Conservation (phyloP, 2,329 filamentous ascomycete species). For the Pyrenochaeta sp. region DNA sequence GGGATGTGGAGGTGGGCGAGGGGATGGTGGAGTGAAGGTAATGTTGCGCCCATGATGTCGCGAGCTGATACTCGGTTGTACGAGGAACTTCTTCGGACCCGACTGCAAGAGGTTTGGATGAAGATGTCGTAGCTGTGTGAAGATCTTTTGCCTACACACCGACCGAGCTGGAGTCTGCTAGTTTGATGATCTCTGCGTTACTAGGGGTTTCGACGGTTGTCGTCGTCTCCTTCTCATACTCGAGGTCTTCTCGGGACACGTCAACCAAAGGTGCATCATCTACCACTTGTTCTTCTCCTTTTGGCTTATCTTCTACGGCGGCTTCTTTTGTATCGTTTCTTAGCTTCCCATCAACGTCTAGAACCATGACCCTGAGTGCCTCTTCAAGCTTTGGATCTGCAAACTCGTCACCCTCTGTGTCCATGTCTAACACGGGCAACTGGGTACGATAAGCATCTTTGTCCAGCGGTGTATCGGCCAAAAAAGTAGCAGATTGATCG, state of each 20-base stretch:
- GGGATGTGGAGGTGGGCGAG: slow-evolving; percentile 18
- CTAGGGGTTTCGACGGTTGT: neutral
- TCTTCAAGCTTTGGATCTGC: slow-evolving; percentile 40
- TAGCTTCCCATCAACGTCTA: slow-evolving; percentile 20
- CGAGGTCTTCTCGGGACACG: neutral
- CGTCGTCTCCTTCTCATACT: neutral
- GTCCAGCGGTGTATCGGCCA: neutral
- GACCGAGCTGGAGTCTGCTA: neutral
- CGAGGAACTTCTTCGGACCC: slow-evolving; percentile 8
- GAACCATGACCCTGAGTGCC: slow-evolving; percentile 22
- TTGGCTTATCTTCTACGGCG: neutral
- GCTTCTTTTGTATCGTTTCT: slow-evolving; percentile 5
- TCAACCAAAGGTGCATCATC: no score
- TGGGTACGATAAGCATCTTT: neutral
- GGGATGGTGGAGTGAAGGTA: slow-evolving; percentile 43
- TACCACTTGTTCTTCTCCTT: neutral
- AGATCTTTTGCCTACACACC: neutral
- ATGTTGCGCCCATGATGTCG: slow-evolving; percentile 39
- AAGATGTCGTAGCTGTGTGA: slow-evolving; percentile 1
- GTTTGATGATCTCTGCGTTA: neutral
- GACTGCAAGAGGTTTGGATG: slow-evolving; percentile 1
- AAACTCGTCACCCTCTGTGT: slow-evolving; percentile 25
- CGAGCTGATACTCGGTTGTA: slow-evolving; percentile 32
- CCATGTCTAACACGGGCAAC: neutral
- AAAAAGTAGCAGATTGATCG: neutral